Percentiles rank a stretch among this genome's conserved stretches.
These are phyloP conservation scores for Aristolochia fimbriata DNA, from an alignment of 164 flowering plant genomes.

Conservation along the genomic window DNA sequence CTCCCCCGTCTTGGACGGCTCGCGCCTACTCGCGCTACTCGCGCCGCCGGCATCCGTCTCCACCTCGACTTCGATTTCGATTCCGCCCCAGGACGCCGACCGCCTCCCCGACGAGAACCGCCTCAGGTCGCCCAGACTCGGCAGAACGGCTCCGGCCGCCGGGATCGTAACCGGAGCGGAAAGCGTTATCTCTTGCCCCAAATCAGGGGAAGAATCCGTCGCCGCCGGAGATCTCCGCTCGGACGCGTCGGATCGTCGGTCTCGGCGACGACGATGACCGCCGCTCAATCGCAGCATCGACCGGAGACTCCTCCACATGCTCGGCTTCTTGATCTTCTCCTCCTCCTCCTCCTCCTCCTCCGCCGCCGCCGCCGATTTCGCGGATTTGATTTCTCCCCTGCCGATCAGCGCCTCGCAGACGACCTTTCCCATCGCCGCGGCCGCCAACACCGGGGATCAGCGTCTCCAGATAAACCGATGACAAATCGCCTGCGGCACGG, in stretches of 20 bases:
- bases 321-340: not conserved
- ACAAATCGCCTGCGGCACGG: too few relatives aligned
- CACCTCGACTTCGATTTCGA: slow-evolving; percentile 13
- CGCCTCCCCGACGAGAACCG: slow-evolving; percentile 65
- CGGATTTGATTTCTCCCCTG: too few relatives aligned
- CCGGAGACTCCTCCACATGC: not conserved
- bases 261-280: too few relatives aligned
- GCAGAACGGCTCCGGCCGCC: slow-evolving; percentile 14
- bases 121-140: slow-evolving; percentile 50
- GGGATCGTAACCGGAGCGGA: not conserved
- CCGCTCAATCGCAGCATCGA: not conserved
- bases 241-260: not conserved
- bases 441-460: too few relatives aligned
- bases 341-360: too few relatives aligned
- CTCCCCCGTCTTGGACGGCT: slow-evolving; percentile 7
- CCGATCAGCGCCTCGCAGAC: not conserved
- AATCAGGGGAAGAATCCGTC: slow-evolving; percentile 1
- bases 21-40: not conserved
- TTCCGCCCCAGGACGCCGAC: slow-evolving; percentile 20
- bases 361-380: not conserved
- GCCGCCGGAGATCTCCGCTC: too few relatives aligned
- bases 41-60: not conserved
- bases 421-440: slow-evolving; percentile 10
- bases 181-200: slow-evolving; percentile 9
- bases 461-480: too few relatives aligned